Percentiles rank a stretch among this genome's conserved stretches.
These are phyloP conservation scores for Phytophthora aleatoria DNA, from an alignment of 352 stramenopile species.

Conservation along the genomic window DNA sequence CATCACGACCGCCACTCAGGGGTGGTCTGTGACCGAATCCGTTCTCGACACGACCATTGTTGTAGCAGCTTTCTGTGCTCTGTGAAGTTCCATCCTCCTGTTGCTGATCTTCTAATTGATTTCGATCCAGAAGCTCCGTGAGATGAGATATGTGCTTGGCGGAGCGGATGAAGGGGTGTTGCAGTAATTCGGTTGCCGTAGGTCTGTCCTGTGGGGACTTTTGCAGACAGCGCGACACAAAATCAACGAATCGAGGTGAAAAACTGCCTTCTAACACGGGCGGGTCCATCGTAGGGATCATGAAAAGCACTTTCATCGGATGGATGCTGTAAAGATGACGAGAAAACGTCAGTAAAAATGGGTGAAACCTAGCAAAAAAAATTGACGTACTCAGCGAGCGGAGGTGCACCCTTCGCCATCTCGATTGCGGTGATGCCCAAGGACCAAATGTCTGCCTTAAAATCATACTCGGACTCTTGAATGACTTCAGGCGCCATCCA, in stretches of 20 bases:
- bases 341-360: constrained; percentile 5
- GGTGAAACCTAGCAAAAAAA: neutral
- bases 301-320: constrained; percentile 98
- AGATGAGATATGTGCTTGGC: constrained; percentile 77
- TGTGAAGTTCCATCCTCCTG: constrained; percentile 13
- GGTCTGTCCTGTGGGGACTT: constrained; percentile 89
- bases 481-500: constrained; percentile 96
- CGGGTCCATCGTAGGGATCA: constrained; percentile 96
- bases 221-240: constrained; percentile 88
- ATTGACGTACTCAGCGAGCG: constrained; percentile 83
- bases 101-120: constrained; percentile 38
- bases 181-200: constrained; percentile 81
- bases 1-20: constrained; percentile 21
- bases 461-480: constrained; percentile 93
- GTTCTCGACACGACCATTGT: constrained; percentile 22
- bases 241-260: constrained; percentile 85
- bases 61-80: constrained; percentile 11
- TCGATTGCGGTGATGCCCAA: constrained; percentile 99
- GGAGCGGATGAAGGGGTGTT: constrained; percentile 84
- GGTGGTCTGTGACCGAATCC: constrained; percentile 18
- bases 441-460: constrained; percentile 98
- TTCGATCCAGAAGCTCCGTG: constrained; percentile 66
- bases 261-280: constrained; percentile 83
- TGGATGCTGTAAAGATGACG: constrained; percentile 86
- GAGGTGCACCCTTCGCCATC: constrained; percentile 97